These are phyloP conservation scores for Acaromyces ingoldii DNA, from an alignment of 1,284 basidiomycete species.

Conservation along the genomic window DNA sequence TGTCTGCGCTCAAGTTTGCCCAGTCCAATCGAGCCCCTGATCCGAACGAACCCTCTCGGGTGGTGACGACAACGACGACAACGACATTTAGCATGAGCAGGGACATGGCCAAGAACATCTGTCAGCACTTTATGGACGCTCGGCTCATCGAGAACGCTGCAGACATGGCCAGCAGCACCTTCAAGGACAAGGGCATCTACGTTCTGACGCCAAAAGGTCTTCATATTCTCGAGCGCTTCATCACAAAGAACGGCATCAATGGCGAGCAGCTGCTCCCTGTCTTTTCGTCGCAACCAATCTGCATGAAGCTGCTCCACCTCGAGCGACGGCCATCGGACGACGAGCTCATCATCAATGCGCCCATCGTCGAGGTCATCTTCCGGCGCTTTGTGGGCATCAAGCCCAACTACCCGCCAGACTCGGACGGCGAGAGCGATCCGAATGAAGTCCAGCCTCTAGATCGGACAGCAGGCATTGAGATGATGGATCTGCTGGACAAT, in stretches of 20 bases:
- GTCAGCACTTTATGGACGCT: constrained; percentile 98
- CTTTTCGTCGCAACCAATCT: constrained; percentile 89
- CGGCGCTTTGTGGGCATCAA: constrained; percentile 79
- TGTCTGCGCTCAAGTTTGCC: constrained; percentile 94
- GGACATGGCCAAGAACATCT: constrained; percentile 98
- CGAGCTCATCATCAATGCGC: constrained; percentile 91
- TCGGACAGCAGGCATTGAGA: constrained; percentile 54
- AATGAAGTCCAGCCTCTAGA: constrained; percentile 50
- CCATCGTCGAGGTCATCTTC: constrained; percentile 90
- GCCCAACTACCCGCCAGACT: constrained; percentile 19
- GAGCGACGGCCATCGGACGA: constrained; percentile 88
- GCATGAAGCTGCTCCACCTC: constrained; percentile 94
- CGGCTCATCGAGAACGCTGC: constrained; percentile 93
- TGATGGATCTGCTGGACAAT: constrained; percentile 64
- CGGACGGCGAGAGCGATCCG: not conserved
- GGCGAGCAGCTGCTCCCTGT: constrained; percentile 80
- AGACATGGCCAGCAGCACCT: constrained; percentile 76
- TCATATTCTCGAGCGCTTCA: constrained; percentile 96
- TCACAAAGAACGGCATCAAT: constrained; percentile 97
- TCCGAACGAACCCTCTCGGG: constrained; percentile 90
- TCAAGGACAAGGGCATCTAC: constrained; percentile 97
- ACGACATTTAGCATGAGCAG: constrained; percentile 99
- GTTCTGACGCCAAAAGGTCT: constrained; percentile 94
- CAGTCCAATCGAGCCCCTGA: constrained; percentile 97
- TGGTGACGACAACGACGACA: constrained; percentile 97